Base-by-base conservation (phyloP, 306 rosid genomes). In the Dryas alaskensis region DNA sequence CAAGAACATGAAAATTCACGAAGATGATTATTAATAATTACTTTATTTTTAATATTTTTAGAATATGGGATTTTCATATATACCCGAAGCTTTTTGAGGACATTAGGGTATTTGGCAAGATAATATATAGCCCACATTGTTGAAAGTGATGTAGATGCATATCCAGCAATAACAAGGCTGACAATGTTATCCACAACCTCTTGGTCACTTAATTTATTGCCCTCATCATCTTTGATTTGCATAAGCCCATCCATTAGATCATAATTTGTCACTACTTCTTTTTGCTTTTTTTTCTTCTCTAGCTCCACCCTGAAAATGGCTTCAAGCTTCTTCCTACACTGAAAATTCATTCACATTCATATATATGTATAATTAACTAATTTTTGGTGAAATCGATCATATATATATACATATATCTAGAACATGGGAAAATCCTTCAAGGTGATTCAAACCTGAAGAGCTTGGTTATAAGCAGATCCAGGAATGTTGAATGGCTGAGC, bases 171-270 rank as follows among this genome's bases (percentile, higher is more conserved):
- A 14, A 84, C 81, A 7, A 87, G 67, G 79, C 51, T 31, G 4
- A 80, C 70, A 19, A 82, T 84, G 70, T 87, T 87, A 67, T 84
- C 88, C 55, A 84, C 1, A 17, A 84, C 83, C 70, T 87, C 85
- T 69, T 45, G 67, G 52, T 82, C 85, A 78, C 80, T 75, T 16
- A 87, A 69, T 31, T 37, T 72, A 5, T 80, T 65, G 2, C 79
- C 87, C 4, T 84, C 87, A 0, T 70, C 82, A 51, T 84, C 91
- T 65, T 46, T 13, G 13, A 87, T 66, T 11, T 78, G 74, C 79
- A 82, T 87, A n/a, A 87, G 59, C 19, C 87, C 89, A 11, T 84
- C 88, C 88, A 80, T 84, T 10, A 84, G 70, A 62, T 82, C 91
- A 77, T 22, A 22, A 22, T 1, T 1, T 10, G 52, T 65, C 54